Evolutionary conservation across 2,329 filamentous ascomycete species (phyloP), one percentile per base, ranked within the genome.

Genomic region (Trichoderma oligosporum): DNA sequence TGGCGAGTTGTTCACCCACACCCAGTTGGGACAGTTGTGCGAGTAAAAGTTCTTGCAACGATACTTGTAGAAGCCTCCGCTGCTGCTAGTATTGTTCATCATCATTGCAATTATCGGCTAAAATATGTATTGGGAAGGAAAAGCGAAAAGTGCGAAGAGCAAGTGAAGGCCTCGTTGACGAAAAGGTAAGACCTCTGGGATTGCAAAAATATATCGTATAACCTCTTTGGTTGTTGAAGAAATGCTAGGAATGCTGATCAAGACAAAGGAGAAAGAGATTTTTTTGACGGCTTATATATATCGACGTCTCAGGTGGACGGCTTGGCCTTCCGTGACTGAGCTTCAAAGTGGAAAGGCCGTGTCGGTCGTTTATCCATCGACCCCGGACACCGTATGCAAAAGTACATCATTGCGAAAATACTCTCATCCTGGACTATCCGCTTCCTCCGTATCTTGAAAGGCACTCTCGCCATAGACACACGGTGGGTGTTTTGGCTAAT

Each of bases 11-110:
- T 80, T 78, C 16, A 81, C 74, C 68, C 78, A 81, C 9, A 82
- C 79, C 79, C 79, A 82, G 62, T 82, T 77, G 4, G 70, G 73
- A 62, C 79, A 81, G 61, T 80, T 76, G 64, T 79, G 72, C 27
- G 76, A 74, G 57, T 75, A 75, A 62, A 78, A 81, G 71, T 81
- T 78, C 68, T 80, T 82, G 75, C 79, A 82, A 39, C 76, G 74
- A 67, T 79, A 82, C 70, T 77, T 80, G 65, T 80, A 81, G 60
- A 74, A 79, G 35, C 75, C 75, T 42, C 76, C 75, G 61, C 71
- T 65, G 56, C 68, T 66, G 45, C 67, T n/a, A n/a, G n/a, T n/a
- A n/a, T n/a, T n/a, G n/a, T n/a, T 69, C 68, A 70, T 70, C 62
- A 57, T 60, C 36, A 45, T 54, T 36, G 38, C 22, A 16, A 24